These are phyloP conservation scores for Erodium maritimum DNA, from an alignment of 345 rosid genomes.

Conservation along the genomic window DNA sequence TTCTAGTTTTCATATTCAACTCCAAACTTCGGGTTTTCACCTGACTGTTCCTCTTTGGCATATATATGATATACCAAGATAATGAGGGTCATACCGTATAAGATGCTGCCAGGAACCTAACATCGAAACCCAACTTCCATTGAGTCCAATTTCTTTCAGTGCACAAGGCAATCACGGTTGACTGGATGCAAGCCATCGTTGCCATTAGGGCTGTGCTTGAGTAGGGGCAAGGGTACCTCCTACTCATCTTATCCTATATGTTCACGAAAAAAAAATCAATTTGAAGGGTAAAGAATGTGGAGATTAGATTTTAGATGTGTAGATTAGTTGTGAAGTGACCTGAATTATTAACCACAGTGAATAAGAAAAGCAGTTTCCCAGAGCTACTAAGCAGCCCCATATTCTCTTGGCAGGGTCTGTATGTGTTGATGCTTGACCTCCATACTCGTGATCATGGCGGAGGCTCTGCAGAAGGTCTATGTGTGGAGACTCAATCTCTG, in stretches of 20 bases:
- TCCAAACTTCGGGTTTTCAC: no score
- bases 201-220: slow-evolving; percentile 37
- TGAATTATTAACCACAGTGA: slow-evolving; percentile 33
- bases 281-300: not conserved
- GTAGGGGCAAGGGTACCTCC: slow-evolving; percentile 32
- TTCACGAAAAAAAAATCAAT: slow-evolving; percentile 12
- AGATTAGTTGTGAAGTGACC: slow-evolving; percentile 10
- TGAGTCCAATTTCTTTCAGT: slow-evolving; percentile 32
- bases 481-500: slow-evolving; percentile 22
- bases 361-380: slow-evolving; percentile 20
- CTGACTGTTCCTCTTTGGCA: no score
- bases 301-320: not conserved
- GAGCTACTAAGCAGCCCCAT: slow-evolving; percentile 20
- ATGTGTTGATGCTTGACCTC: not conserved
- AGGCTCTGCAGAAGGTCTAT: slow-evolving; percentile 18
- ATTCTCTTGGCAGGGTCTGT: not conserved
- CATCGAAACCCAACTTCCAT: slow-evolving; percentile 53
- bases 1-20: no score
- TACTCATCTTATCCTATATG: slow-evolving; percentile 25
- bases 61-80: not conserved
- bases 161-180: slow-evolving; percentile 22
- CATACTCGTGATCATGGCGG: slow-evolving; percentile 1
- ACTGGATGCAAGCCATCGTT: slow-evolving; percentile 33
- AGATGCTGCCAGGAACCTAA: slow-evolving; percentile 31
- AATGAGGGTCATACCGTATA: slow-evolving; percentile 21